phyloP scores from a whole-genome alignment of 2,329 filamentous ascomycete species.

The Fusarium ramigenum region DNA sequence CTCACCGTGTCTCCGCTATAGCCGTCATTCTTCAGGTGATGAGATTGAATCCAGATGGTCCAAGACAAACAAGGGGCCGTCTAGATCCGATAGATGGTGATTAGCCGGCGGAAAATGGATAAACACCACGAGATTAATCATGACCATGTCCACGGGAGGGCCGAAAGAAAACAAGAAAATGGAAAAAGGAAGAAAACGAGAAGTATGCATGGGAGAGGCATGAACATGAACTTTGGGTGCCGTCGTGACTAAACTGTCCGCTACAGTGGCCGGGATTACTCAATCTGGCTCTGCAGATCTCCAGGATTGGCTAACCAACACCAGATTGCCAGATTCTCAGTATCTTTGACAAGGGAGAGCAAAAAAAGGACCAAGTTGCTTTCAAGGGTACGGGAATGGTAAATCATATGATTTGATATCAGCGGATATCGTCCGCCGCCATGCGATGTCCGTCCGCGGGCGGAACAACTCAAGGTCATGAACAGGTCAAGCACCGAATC shows the following conservation, averaged over 20 bases:
- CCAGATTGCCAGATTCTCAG: slow-evolving; percentile 22
- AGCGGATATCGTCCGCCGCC: slow-evolving; percentile 27
- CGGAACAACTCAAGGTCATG: not conserved
- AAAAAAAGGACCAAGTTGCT: slow-evolving; percentile 8
- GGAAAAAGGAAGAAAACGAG: slow-evolving; percentile 2
- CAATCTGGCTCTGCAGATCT: slow-evolving; percentile 29
- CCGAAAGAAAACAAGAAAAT: slow-evolving; percentile 11
- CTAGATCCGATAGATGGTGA: slow-evolving; percentile 9
- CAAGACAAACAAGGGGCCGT: slow-evolving; percentile 6
- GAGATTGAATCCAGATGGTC: slow-evolving; percentile 12
- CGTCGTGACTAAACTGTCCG: slow-evolving; percentile 9
- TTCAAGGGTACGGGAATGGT: slow-evolving; percentile 19
- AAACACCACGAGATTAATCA: slow-evolving; percentile 29
- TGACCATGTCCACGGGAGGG: slow-evolving; percentile 1
- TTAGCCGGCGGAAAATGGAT: slow-evolving; percentile 13
- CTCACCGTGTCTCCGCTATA: not conserved
- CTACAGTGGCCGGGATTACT: slow-evolving; percentile 18
- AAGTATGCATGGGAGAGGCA: slow-evolving; percentile 4
- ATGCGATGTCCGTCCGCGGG: not conserved
- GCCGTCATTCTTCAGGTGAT: slow-evolving; percentile 5
- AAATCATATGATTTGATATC: slow-evolving; percentile 34
- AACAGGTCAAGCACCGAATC: slow-evolving; percentile 5
- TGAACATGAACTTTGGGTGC: not conserved
- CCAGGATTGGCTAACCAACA: slow-evolving; percentile 30
- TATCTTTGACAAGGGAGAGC: slow-evolving; percentile 15